Evolutionary conservation across 352 stramenopile genomes (phyloP), one percentile per base, ranked within the genome.

Genomic region (Pythium sp.): DNA sequence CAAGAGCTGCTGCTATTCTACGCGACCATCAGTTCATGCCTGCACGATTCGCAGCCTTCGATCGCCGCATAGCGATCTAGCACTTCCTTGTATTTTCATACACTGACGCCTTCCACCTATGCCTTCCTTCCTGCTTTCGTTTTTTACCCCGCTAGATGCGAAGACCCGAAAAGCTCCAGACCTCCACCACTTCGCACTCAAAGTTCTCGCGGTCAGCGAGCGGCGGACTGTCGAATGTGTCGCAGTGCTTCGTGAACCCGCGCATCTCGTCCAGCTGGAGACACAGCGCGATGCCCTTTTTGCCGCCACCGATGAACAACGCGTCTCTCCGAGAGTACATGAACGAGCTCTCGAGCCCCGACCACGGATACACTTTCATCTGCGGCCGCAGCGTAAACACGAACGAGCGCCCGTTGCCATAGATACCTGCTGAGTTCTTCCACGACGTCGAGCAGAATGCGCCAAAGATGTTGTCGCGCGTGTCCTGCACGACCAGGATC

Each of bases 331-430:
- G 75, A 8, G 75, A 72, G 62, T 90, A 91, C 80, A 93, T 88
- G 71, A 91, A 93, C 24, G 82, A 89, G 43, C 73, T 81, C 60
- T 93, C 81, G 7, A 86, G 67, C 2, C 83, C 86, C 0, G 80
- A 87, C 86, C 86, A 93, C 41, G 69, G 60, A 60, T 82, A 87
- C 32, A 79, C 76, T 0, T 76, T 69, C 80, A 90, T 84, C 15
- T 81, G 73, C 6, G 83, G 75, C 0, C 81, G 79, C n/a, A 92
- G 65, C 4, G 78, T 81, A 65, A 93, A 92, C 53, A 92, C 86
- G 46, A 93, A 93, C 28, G 82, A 81, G 18, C 86, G 79, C 2
- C 86, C 86, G 49, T 93, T 93, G n/a, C 86, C 86, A 54, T 90
- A 91, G n/a, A 92, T 75, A 1, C 63, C 69, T 28, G 57, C 67